Base-by-base conservation (phyloP, 805 yeast genomes). In the Yamadazyma paraphyllophila region DNA sequence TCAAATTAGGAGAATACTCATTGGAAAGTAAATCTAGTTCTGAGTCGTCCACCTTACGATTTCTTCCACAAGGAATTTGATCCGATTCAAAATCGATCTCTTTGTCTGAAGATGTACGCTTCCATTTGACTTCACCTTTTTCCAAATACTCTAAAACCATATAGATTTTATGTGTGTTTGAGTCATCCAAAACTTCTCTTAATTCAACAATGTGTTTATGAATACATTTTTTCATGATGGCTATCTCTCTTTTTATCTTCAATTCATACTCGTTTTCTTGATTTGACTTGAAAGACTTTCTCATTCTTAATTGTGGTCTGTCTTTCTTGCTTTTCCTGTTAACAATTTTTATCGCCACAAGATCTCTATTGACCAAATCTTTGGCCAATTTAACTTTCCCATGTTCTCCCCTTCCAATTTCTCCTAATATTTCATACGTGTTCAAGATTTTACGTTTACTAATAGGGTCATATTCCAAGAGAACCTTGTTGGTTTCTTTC, bases 301-400 rank as follows among this genome's bases (percentile, higher is more conserved):
- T 33, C 37, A 49, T 43, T 39, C 69, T 57, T 20, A 69, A 51
- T 6, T 52, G 38, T 24, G 69, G 71, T 39, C 73, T 53, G 33
- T 66, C 70, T 39, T 56, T 59, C 49, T 63, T 69, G 29, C 65
- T 57, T 41, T 80, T 80, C 44, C 97, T 76, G 65, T 88, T 91
- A 36, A 94, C 89, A 42, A 94, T 88, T 62, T 94, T 94, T 45
- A 94, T 90, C 3, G 99, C 99, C n/a, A 89, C 96, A 27, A 80
- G 69, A 52, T 77, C 82, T 37, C 77, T 72, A 5, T 76, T 65
- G n/a, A 77, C 73, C 44, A 83, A 65, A 60, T 91, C 92, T 48
- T 78, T 78, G 0, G 96, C 99, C 14, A 94, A 74, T 62, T 94
- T 94, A 36, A 94, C 99, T 63, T 89, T 92, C n/a, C 99, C 98